Base-by-base conservation (phyloP, 345 rosid genomes). In the Sisymbrium irio region DNA sequence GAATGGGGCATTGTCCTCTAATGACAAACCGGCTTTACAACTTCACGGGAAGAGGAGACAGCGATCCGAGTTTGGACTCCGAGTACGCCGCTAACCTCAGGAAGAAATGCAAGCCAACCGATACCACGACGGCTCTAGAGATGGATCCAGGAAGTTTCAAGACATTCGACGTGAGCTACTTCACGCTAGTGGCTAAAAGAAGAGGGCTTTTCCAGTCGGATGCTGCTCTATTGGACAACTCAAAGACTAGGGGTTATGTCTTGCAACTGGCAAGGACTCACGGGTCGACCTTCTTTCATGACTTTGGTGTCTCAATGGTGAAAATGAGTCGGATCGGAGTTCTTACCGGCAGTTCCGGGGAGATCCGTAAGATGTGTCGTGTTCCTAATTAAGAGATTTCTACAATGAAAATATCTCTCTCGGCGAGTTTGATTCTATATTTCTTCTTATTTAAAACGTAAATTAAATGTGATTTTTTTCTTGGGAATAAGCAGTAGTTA, bases 11-110 rank as follows among this genome's bases (percentile, higher is more conserved):
- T 57, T 80, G 94, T 79, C 81, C 77, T 18, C 22, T 71, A 9
- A 80, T 92, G 77, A 40, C 84, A 75, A 61, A 67, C 79, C 75
- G 92, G 55, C 83, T 89, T 8, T 92, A 88, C 88, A 89, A 87
- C 77, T 88, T 92, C 80, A 84, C 86, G 2, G 88, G 87, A 30
- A 80, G 11, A 55, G 92, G 92, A 25, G 86, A 81, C 64, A 77
- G 84, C 37, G 91, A 89, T 65, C 92, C 92, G 4, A 78, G 83
- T 1, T 73, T 89, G 67, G 68, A 83, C 78, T 19, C 85, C 0
- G 35, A 74, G 22, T 84, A 83, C 4, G 84, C 87, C 0, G 67
- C 61, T 1, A 67, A 68, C 14, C 75, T 87, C 33, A 89, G 83
- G 75, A 71, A 58, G 19, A 59, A 83, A 64, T 88, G 97, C 73